phyloP scores from a whole-genome alignment of 2,329 filamentous ascomycete species.

The Penicillium sp. region DNA sequence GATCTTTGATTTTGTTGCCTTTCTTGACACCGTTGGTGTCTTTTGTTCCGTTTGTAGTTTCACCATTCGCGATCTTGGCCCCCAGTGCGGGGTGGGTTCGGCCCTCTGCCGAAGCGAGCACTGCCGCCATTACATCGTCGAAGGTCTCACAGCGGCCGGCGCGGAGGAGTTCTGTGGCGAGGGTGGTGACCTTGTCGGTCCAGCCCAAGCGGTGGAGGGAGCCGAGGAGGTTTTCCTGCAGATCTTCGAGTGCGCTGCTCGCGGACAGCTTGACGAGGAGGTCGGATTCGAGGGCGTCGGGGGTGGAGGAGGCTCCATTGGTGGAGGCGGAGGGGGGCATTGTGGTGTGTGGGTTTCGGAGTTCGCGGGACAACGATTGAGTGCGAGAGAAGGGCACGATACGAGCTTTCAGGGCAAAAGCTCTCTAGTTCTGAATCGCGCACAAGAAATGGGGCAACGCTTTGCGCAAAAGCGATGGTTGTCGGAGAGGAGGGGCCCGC shows the following conservation, averaged over 20 bases:
- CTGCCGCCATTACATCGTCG: constrained; percentile 55
- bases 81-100: constrained; percentile 31
- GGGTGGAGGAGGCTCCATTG: constrained; percentile 28
- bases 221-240: constrained; percentile 56
- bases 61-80: constrained; percentile 26
- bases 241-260: constrained; percentile 53
- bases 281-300: constrained; percentile 43
- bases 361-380: background rate
- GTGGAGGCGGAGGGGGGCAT: constrained; percentile 26
- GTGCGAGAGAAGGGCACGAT: background rate
- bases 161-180: constrained; percentile 58
- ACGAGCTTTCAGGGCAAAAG: background rate
- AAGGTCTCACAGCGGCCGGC: constrained; percentile 58
- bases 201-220: constrained; percentile 59
- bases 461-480: constrained; percentile 3
- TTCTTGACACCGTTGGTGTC: constrained; percentile 26
- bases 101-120: constrained; percentile 50
- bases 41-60: constrained; percentile 16
- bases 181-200: constrained; percentile 56
- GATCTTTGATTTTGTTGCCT: constrained; percentile 28
- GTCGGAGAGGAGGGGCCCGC: constrained; percentile 11
- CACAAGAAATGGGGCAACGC: constrained; percentile 1
- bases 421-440: constrained; percentile 1
- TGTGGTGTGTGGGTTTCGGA: constrained; percentile 1
- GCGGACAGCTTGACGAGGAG: constrained; percentile 48